phyloP scores from a whole-genome alignment of 208 protist genomes.

The Trichomonas vaginalis region DNA sequence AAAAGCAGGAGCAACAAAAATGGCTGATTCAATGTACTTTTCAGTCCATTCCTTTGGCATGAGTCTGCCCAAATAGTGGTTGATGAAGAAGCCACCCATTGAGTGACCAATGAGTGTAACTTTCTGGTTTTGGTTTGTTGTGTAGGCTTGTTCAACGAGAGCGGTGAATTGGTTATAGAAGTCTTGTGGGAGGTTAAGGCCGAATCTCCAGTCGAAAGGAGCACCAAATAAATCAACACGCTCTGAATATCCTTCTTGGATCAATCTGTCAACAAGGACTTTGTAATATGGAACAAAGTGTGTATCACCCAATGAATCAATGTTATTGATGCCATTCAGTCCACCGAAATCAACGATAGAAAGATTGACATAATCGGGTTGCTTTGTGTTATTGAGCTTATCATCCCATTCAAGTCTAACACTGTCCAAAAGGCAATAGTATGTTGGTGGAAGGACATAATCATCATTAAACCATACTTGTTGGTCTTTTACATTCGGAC shows the following conservation, averaged over 20 bases:
- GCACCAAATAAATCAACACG: not conserved
- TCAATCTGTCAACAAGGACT: not conserved
- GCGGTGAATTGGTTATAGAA: not conserved
- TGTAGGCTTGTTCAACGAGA: not conserved
- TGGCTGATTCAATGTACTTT: not conserved
- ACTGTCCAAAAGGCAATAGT: not conserved
- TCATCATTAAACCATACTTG: not conserved
- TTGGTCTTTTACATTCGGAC: not conserved
- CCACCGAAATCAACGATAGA: not conserved
- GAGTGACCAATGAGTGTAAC: not conserved
- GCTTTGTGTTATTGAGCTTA: not conserved
- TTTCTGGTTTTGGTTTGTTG: not conserved
- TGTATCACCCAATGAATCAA: not conserved
- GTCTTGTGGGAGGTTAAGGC: not conserved
- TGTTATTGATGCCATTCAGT: not conserved
- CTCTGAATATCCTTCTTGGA: not conserved
- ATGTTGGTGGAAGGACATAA: not conserved
- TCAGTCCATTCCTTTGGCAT: not conserved
- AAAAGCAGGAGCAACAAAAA: not conserved
- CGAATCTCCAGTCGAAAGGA: not conserved
- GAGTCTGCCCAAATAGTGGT: not conserved
- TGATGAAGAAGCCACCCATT: not conserved
- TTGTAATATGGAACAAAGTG: not conserved
- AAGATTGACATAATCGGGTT: not conserved
- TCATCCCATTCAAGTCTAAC: not conserved